Percentiles rank a stretch among this genome's conserved stretches.
phyloP scores from a whole-genome alignment of 148 eudicot genomes.

The Rhododendron ovatum region DNA sequence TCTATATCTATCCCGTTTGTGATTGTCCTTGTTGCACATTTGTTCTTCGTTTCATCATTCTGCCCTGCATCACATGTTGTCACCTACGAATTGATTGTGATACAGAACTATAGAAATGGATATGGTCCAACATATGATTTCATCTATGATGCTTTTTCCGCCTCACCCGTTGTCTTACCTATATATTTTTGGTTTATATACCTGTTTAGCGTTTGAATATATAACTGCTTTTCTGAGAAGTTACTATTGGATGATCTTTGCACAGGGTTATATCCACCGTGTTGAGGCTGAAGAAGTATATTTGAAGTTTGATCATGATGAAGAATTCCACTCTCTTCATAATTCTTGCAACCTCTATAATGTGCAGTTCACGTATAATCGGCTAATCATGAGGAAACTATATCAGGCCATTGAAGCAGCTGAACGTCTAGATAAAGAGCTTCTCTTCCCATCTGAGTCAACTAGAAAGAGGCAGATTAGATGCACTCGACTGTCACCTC shows the following conservation, averaged over 20 bases:
- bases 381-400: conserved; percentile 60
- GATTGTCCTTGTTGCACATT: too few relatives aligned
- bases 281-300: conserved; percentile 91
- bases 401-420: conserved; percentile 79
- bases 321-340: conserved; percentile 46
- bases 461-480: conserved; percentile 32
- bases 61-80: background rate
- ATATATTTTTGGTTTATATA: background rate
- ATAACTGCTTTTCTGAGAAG: background rate
- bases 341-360: conserved; percentile 38
- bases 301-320: conserved; percentile 44
- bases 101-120: background rate
- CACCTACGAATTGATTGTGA: background rate
- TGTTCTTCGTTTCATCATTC: too few relatives aligned
- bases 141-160: background rate
- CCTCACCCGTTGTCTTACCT: background rate
- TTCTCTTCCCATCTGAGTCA: conserved; percentile 55
- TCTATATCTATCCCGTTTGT: too few relatives aligned
- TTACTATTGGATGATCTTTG: conserved; percentile 8
- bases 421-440: conserved; percentile 30
- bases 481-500: conserved; percentile 33
- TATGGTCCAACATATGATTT: background rate
- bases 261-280: conserved; percentile 77
- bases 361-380: conserved; percentile 65
- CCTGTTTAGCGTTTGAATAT: background rate